Evolutionary conservation across 1,284 basidiomycete species (phyloP).

Genomic region (Apiotrichum mycotoxinovorans): DNA sequence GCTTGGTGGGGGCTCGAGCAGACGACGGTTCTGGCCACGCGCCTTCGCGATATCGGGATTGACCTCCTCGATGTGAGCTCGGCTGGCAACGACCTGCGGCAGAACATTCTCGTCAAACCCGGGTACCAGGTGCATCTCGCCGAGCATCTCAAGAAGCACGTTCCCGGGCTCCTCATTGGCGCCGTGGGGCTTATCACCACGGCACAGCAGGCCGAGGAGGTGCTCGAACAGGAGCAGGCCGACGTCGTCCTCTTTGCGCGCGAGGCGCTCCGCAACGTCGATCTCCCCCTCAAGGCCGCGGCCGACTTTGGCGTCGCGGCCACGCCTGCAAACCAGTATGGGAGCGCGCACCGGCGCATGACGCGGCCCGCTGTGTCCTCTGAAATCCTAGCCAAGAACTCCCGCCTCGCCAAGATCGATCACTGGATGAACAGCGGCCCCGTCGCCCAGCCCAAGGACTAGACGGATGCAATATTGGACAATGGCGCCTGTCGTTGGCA

Average conservation of each 20-base stretch:
- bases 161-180: slow-evolving; percentile 59
- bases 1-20: slow-evolving; percentile 63
- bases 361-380: too few species aligned
- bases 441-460: too few species aligned
- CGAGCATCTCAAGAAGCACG: slow-evolving; percentile 61
- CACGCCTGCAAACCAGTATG: slow-evolving; percentile 42
- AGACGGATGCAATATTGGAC: too few species aligned
- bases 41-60: slow-evolving; percentile 61
- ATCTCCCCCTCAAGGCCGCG: slow-evolving; percentile 47
- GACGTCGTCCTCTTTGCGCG: slow-evolving; percentile 67
- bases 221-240: slow-evolving; percentile 62
- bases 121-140: slow-evolving; percentile 71
- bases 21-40: slow-evolving; percentile 59
- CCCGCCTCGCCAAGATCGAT: too few species aligned
- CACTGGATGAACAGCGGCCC: too few species aligned
- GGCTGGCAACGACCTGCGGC: slow-evolving; percentile 64
- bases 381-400: too few species aligned
- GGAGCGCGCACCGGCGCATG: too few species aligned
- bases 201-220: slow-evolving; percentile 63
- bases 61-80: slow-evolving; percentile 68
- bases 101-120: slow-evolving; percentile 59
- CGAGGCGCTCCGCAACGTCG: slow-evolving; percentile 51
- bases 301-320: slow-evolving; percentile 43
- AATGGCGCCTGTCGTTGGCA: too few species aligned
- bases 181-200: slow-evolving; percentile 69